Evolutionary conservation across 495 filamentous ascomycete species (phyloP).

Genomic region (Podospora tetraspora): DNA sequence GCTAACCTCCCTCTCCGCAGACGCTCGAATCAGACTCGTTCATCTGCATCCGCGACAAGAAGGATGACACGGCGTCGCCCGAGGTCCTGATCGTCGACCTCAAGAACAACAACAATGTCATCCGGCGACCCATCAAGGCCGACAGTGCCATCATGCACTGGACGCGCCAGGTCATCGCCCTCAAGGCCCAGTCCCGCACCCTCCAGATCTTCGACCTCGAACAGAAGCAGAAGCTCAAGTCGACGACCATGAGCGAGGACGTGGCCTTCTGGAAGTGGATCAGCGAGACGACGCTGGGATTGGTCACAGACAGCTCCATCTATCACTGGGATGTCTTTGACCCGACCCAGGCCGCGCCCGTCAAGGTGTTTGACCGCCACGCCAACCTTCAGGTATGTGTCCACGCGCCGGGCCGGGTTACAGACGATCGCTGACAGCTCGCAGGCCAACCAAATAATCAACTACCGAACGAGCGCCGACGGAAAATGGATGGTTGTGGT

Average conservation of each 20-base stretch:
- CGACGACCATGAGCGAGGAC: constrained; percentile 90
- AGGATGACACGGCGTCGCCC: constrained; percentile 68
- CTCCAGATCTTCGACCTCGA: constrained; percentile 96
- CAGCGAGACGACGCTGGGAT: constrained; percentile 74
- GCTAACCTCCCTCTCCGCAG: constrained; percentile 44
- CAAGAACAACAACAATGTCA: constrained; percentile 89
- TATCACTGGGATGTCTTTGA: constrained; percentile 98
- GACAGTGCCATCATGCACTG: constrained; percentile 99
- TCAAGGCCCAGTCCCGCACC: constrained; percentile 85
- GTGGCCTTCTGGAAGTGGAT: constrained; percentile 99
- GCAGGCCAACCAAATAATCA: constrained; percentile 96
- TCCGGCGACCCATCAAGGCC: constrained; percentile 92
- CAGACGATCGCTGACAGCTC: constrained; percentile 6
- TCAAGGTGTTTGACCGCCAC: constrained; percentile 90
- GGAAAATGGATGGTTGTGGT: constrained; percentile 98
- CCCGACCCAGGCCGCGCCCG: constrained; percentile 63
- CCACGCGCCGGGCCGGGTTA: neutral
- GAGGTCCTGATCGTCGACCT: constrained; percentile 97
- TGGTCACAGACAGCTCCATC: constrained; percentile 84
- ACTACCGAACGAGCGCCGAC: constrained; percentile 93
- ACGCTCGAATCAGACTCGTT: constrained; percentile 96
- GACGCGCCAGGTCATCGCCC: constrained; percentile 88
- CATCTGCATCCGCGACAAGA: constrained; percentile 91
- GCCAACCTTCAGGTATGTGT: constrained; percentile 75
- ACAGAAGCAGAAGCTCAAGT: constrained; percentile 88